Conservation (phyloP, 768 basidiomycete genomes). For the Leccinum subgranulosum region DNA sequence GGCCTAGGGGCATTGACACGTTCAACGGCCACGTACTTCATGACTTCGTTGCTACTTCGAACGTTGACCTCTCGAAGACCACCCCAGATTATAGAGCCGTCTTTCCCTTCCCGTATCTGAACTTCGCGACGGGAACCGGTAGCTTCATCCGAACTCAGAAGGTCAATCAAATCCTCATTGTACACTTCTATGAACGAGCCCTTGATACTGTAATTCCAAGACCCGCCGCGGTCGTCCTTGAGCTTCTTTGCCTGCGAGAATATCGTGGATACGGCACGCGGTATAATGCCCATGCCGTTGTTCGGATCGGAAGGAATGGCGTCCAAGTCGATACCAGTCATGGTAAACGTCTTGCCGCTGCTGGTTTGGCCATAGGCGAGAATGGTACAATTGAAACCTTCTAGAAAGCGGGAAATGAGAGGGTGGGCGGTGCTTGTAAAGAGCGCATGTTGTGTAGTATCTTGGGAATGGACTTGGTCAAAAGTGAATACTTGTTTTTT, state of each 20-base stretch:
- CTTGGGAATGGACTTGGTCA: constrained; percentile 90
- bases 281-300: constrained; percentile 93
- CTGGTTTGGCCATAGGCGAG: constrained; percentile 35
- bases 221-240: constrained; percentile 68
- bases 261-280: constrained; percentile 86
- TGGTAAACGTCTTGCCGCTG: constrained; percentile 62
- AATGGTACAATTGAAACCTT: constrained; percentile 92
- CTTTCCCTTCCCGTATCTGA: constrained; percentile 95
- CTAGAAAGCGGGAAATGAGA: constrained; percentile 81
- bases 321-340: constrained; percentile 94
- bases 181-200: constrained; percentile 97
- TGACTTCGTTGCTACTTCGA: constrained; percentile 82
- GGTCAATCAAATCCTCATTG: constrained; percentile 97
- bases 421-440: constrained; percentile 84
- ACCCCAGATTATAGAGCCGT: constrained; percentile 95
- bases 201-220: constrained; percentile 79
- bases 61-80: constrained; percentile 92
- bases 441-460: constrained; percentile 79
- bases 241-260: constrained; percentile 75
- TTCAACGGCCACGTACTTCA: constrained; percentile 61
- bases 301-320: constrained; percentile 77
- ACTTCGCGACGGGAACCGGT: constrained; percentile 76
- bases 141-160: constrained; percentile 73
- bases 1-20: constrained; percentile 6
- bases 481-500: constrained; percentile 90